These are phyloP conservation scores for Fusarium sublunatum DNA, from an alignment of 2,329 filamentous ascomycete species.

Conservation along the genomic window DNA sequence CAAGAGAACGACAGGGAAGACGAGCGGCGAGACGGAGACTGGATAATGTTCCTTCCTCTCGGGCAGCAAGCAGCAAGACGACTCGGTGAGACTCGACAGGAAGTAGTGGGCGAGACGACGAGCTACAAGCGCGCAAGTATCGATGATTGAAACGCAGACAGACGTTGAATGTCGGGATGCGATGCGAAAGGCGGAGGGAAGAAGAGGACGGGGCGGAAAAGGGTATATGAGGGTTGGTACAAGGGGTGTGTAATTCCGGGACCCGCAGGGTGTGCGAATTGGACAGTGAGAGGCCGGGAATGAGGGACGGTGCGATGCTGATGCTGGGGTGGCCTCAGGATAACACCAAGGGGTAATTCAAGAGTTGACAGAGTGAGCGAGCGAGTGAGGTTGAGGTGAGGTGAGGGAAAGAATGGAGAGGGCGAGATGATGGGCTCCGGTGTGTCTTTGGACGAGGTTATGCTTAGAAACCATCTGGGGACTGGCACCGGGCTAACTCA, in stretches of 20 bases:
- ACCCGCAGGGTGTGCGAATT: conserved; percentile 27
- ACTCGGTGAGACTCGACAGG: conserved; percentile 14
- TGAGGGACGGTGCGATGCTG: conserved; percentile 15
- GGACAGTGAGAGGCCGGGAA: conserved; percentile 9
- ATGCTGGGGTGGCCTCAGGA: conserved; percentile 41
- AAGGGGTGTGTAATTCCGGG: conserved; percentile 21
- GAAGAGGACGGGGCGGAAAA: conserved; percentile 41
- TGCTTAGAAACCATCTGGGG: conserved; percentile 46
- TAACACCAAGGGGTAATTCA: conserved; percentile 10
- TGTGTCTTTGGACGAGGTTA: conserved; percentile 35
- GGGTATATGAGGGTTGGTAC: conserved; percentile 44
- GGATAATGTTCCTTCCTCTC: conserved; percentile 36
- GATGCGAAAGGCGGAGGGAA: conserved; percentile 41
- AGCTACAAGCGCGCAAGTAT: conserved; percentile 23
- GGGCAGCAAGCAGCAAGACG: conserved; percentile 14
- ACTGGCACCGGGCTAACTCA: conserved; percentile 38
- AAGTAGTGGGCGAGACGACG: conserved; percentile 21
- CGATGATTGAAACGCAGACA: conserved; percentile 22
- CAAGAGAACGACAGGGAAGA: conserved; percentile 28
- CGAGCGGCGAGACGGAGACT: conserved; percentile 17
- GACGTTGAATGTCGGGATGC: conserved; percentile 24
- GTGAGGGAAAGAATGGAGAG: too few species aligned
- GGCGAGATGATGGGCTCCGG: conserved; percentile 31
- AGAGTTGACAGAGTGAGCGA: conserved; percentile 3
- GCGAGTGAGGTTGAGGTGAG: conserved; percentile 30